Conservation (phyloP, 2,329 filamentous ascomycete species). For the Hypoxylon sp. region DNA sequence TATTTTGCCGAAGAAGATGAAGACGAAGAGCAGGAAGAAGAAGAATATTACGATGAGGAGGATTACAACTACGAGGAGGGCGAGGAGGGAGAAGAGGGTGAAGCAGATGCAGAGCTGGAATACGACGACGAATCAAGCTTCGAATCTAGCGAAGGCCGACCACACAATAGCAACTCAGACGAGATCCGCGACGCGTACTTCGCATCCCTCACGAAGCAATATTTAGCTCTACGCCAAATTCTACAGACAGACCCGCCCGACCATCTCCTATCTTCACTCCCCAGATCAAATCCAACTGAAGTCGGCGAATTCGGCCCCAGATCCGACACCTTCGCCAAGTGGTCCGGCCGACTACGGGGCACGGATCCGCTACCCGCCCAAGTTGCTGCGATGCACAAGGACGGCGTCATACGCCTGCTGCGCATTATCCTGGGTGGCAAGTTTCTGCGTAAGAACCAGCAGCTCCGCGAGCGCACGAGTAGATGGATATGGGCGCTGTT, state of each 20-base stretch:
- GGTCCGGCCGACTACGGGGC: slow-evolving; percentile 66
- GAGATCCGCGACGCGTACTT: slow-evolving; percentile 77
- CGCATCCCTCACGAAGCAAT: slow-evolving; percentile 74
- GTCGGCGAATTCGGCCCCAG: slow-evolving; percentile 68
- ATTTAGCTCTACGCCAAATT: slow-evolving; percentile 72
- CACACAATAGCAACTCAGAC: slow-evolving; percentile 53
- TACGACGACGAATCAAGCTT: slow-evolving; percentile 53
- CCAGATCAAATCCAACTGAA: slow-evolving; percentile 67
- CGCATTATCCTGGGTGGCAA: slow-evolving; percentile 75
- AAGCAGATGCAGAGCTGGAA: slow-evolving; percentile 40
- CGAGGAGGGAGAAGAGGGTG: slow-evolving; percentile 49
- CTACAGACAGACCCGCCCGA: slow-evolving; percentile 71
- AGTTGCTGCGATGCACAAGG: slow-evolving; percentile 75
- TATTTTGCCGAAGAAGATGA: slow-evolving; percentile 51
- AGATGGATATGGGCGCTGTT: slow-evolving; percentile 90
- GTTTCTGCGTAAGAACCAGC: slow-evolving; percentile 72
- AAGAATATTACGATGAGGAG: slow-evolving; percentile 37
- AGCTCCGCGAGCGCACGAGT: slow-evolving; percentile 76
- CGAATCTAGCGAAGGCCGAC: slow-evolving; percentile 47
- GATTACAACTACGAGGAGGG: slow-evolving; percentile 32
- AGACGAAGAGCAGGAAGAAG: slow-evolving; percentile 52
- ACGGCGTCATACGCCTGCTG: slow-evolving; percentile 76
- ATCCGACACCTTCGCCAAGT: slow-evolving; percentile 65
- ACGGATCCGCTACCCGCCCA: slow-evolving; percentile 72
- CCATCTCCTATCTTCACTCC: slow-evolving; percentile 67